Conservation (phyloP, 2,329 filamentous ascomycete species). For the Knufia fluminis region DNA sequence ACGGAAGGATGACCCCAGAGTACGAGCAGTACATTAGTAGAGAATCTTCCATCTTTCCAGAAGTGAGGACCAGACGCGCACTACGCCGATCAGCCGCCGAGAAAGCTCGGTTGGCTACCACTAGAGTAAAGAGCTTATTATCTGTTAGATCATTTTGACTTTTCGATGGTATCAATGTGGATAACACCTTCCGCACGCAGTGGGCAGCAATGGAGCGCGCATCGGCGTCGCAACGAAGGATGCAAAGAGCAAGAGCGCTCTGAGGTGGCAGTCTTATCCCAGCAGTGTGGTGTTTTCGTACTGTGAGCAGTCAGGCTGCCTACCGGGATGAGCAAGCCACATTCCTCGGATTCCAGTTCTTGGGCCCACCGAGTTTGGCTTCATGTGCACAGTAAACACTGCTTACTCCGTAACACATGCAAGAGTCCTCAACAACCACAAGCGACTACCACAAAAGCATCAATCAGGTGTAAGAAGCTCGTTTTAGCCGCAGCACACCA, state of each 20-base stretch:
- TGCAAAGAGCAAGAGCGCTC: background rate
- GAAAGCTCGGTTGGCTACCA: background rate
- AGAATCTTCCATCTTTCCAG: background rate
- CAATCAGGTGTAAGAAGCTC: background rate
- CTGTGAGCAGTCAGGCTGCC: background rate
- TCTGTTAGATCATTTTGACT: background rate
- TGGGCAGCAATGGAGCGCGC: background rate
- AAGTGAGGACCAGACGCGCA: background rate
- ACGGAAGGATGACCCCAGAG: too few relatives aligned
- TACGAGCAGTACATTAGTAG: background rate
- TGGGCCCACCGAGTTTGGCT: background rate
- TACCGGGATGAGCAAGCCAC: conserved; percentile 5
- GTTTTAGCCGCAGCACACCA: background rate
- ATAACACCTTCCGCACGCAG: too few relatives aligned
- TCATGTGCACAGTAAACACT: background rate
- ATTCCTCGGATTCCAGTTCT: background rate
- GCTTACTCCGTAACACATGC: conserved; percentile 3
- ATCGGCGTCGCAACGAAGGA: background rate
- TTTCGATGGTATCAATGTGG: background rate
- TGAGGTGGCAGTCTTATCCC: background rate
- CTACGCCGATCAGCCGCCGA: background rate
- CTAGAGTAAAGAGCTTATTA: background rate
- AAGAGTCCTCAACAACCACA: conserved; percentile 6
- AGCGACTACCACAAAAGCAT: background rate
- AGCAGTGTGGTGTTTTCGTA: too few relatives aligned